Conservation (phyloP, 495 filamentous ascomycete genomes). For the Daldinia grandis region DNA sequence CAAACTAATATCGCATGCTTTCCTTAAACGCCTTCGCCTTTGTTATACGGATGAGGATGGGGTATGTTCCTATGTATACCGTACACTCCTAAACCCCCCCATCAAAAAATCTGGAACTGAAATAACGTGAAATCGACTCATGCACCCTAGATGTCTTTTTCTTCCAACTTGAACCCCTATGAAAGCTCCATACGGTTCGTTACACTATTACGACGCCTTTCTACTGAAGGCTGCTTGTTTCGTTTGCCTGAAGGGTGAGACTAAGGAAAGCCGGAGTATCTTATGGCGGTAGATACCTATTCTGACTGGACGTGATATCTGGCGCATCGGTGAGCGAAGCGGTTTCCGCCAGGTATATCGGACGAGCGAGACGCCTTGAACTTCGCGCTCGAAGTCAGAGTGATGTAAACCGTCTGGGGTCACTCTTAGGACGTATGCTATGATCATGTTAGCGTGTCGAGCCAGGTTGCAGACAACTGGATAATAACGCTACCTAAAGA, state of each 20-base stretch:
- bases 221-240: slow-evolving; percentile 5
- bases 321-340: slow-evolving; percentile 18
- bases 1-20: slow-evolving; percentile 12
- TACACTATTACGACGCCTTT: slow-evolving; percentile 17
- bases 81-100: slow-evolving; percentile 15
- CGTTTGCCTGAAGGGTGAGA: slow-evolving; percentile 20
- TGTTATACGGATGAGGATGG: slow-evolving; percentile 30
- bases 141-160: slow-evolving; percentile 18
- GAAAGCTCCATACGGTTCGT: slow-evolving; percentile 5
- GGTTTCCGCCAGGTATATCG: slow-evolving; percentile 6
- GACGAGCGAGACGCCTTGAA: background rate
- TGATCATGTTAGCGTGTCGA: slow-evolving; percentile 15
- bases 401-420: background rate
- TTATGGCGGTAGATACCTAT: background rate
- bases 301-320: background rate
- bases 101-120: slow-evolving; percentile 11
- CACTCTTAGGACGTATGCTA: slow-evolving; percentile 19
- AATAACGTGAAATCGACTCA: slow-evolving; percentile 32
- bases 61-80: slow-evolving; percentile 41
- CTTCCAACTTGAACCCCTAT: slow-evolving; percentile 11
- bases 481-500: slow-evolving; percentile 10
- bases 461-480: background rate
- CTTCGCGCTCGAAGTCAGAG: slow-evolving; percentile 7
- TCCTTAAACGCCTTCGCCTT: slow-evolving; percentile 33
- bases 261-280: slow-evolving; percentile 6